These are phyloP conservation scores for Yarrowia phangngaensis DNA, from an alignment of 805 yeast species.

Conservation along the genomic window DNA sequence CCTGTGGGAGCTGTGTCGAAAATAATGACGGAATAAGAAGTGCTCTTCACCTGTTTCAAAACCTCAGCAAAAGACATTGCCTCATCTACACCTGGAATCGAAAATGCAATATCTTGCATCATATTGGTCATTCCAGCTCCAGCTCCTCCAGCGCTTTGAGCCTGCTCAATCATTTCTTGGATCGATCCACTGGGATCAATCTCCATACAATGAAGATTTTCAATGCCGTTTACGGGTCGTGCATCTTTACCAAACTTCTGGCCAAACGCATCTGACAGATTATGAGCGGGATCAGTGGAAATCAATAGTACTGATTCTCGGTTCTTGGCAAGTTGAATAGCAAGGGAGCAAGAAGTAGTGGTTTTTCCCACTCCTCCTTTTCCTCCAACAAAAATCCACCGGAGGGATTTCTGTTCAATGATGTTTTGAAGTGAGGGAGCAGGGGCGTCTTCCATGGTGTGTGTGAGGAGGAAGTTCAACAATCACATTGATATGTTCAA, in stretches of 20 bases:
- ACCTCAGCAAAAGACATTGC: conserved; percentile 98
- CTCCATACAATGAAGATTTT: conserved; percentile 94
- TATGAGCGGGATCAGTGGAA: conserved; percentile 98
- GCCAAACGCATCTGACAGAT: conserved; percentile 95
- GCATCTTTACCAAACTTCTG: conserved; percentile 98
- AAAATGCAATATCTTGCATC: conserved; percentile 87
- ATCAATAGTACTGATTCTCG: conserved; percentile 84
- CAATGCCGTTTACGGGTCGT: conserved; percentile 81
- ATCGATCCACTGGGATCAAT: conserved; percentile 94
- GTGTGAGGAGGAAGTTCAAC: background rate
- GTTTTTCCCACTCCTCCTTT: conserved; percentile 99
- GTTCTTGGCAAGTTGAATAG: conserved; percentile 83
- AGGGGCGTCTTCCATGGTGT: conserved; percentile 31
- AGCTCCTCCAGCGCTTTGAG: conserved; percentile 37
- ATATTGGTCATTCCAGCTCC: conserved; percentile 60
- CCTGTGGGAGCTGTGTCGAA: conserved; percentile 99
- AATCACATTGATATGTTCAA: too few relatives aligned
- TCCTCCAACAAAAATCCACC: conserved; percentile 99
- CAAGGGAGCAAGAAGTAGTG: conserved; percentile 91
- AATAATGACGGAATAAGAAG: conserved; percentile 78
- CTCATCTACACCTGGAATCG: conserved; percentile 98
- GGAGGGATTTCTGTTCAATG: conserved; percentile 51
- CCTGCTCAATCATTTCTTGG: conserved; percentile 65
- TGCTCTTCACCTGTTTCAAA: conserved; percentile 84
- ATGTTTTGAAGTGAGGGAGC: conserved; percentile 45